These are phyloP conservation scores for Nakazawaea ernobii DNA, from an alignment of 805 yeast species.

Conservation along the genomic window DNA sequence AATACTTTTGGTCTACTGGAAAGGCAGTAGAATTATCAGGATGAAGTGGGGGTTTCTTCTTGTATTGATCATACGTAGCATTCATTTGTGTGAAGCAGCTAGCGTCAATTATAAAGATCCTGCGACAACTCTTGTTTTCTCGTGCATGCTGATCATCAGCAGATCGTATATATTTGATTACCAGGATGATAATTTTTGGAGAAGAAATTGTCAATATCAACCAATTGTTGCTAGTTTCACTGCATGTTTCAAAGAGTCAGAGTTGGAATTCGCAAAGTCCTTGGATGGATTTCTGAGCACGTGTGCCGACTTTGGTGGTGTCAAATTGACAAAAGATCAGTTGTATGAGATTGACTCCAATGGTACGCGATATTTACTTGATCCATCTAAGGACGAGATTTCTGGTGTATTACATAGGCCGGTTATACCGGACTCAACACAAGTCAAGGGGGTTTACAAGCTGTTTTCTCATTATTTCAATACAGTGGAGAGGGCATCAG, in stretches of 20 bases:
- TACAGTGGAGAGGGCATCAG: constrained; percentile 14
- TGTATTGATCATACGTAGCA: not conserved
- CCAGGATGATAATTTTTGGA: constrained; percentile 16
- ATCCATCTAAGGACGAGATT: constrained; percentile 14
- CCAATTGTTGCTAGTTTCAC: constrained; percentile 21
- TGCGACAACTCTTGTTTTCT: constrained; percentile 14
- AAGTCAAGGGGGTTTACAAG: constrained; percentile 3
- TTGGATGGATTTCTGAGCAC: constrained; percentile 4
- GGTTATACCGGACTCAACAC: constrained; percentile 7
- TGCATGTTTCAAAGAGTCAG: constrained; percentile 18
- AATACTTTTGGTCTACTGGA: too few species aligned
- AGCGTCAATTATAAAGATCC: constrained; percentile 4
- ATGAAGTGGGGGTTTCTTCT: too few species aligned
- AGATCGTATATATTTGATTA: constrained; percentile 16
- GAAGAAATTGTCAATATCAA: constrained; percentile 19
- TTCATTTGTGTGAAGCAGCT: not conserved
- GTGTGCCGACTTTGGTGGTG: constrained; percentile 13
- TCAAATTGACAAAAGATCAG: constrained; percentile 1
- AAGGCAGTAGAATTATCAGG: too few species aligned
- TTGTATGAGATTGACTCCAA: constrained; percentile 6
- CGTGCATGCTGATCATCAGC: constrained; percentile 17
- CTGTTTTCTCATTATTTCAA: constrained; percentile 19
- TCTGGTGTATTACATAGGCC: constrained; percentile 14
- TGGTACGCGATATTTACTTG: constrained; percentile 1
- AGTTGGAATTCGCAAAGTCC: constrained; percentile 7